Evolutionary conservation across 2,329 filamentous ascomycete species (phyloP), one percentile per base, ranked within the genome.

Genomic region (Metarhizium anisopliae): DNA sequence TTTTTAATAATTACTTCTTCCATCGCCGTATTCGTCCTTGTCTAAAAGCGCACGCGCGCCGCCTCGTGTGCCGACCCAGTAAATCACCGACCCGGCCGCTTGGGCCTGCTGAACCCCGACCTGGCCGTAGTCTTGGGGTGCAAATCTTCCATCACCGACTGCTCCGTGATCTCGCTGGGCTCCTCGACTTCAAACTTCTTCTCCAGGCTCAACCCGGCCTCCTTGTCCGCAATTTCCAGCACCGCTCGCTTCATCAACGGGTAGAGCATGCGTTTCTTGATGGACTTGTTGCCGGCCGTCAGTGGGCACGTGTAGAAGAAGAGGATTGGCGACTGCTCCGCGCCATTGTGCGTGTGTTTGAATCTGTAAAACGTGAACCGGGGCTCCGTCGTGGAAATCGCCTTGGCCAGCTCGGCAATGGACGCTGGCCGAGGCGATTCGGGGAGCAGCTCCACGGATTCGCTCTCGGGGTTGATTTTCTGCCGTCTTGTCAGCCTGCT

Each of bases 221-320:
- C 82, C 40, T 72, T 72, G 63, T 85, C 81, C 18, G 88, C 89
- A 38, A 85, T 69, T n/a, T 75, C 72, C 35, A 91, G 74, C 3
- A 89, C 86, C 29, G 82, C 80, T 11, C 81, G 76, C 71, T 85
- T 85, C 75, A 85, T 85, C 30, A 85, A 74, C 38, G 89, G 88
- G 68, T 94, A 94, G 66, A 94, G 72, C 90, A 95, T 95, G 60
- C 89, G 80, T 72, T 88, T 86, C 74, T 90, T 92, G 74, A 94
- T 88, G 53, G 81, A 75, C 72, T 85, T 89, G 53, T 79, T 83
- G 32, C 76, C 80, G 0, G 81, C 73, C 4, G 85, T 78, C 7
- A 80, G 74, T 0, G 90, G 90, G 68, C 88, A 91, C 6, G 89
- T 93, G 73, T 91, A 93, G 67, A 94, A 84, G 74, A 94, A 94